These are phyloP conservation scores for Leccinum ochraceum DNA, from an alignment of 768 basidiomycete genomes.

Conservation along the genomic window DNA sequence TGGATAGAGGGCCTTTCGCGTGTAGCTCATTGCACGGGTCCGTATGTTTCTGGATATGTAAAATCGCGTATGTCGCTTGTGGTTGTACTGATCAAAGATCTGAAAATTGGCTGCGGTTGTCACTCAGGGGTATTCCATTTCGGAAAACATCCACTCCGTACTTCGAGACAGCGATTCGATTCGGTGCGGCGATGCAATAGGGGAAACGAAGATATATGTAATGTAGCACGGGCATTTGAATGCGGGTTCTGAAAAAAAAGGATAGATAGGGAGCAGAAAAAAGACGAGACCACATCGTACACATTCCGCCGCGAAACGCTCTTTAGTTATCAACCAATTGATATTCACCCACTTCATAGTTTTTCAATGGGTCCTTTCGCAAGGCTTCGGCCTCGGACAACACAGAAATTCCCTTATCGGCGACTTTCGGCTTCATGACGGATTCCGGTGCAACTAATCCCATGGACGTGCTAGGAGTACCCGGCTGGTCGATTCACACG, in stretches of 20 bases:
- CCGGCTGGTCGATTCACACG: constrained; percentile 18
- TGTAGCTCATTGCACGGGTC: constrained; percentile 47
- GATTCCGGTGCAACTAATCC: constrained; percentile 45
- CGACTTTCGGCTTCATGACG: constrained; percentile 67
- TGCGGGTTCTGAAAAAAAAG: not conserved
- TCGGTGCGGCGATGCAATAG: constrained; percentile 2
- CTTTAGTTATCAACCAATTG: constrained; percentile 25
- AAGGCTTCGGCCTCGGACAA: constrained; percentile 76
- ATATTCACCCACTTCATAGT: constrained; percentile 47
- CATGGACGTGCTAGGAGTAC: constrained; percentile 26
- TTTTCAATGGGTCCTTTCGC: constrained; percentile 78
- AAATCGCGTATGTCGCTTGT: not conserved
- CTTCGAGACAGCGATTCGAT: not conserved
- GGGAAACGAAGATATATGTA: not conserved
- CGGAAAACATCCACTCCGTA: not conserved
- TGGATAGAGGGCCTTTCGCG: constrained; percentile 54
- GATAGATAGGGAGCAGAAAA: constrained; percentile 21
- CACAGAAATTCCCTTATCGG: constrained; percentile 41
- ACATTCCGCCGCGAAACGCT: not conserved
- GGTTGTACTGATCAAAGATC: constrained; percentile 3
- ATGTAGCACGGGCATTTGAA: not conserved
- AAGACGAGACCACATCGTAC: constrained; percentile 1
- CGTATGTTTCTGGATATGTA: constrained; percentile 2
- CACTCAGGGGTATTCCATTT: constrained; percentile 23
- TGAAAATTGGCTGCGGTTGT: constrained; percentile 12